phyloP scores from a whole-genome alignment of 2,329 filamentous ascomycete genomes.

The Penicillium sumatraense region DNA sequence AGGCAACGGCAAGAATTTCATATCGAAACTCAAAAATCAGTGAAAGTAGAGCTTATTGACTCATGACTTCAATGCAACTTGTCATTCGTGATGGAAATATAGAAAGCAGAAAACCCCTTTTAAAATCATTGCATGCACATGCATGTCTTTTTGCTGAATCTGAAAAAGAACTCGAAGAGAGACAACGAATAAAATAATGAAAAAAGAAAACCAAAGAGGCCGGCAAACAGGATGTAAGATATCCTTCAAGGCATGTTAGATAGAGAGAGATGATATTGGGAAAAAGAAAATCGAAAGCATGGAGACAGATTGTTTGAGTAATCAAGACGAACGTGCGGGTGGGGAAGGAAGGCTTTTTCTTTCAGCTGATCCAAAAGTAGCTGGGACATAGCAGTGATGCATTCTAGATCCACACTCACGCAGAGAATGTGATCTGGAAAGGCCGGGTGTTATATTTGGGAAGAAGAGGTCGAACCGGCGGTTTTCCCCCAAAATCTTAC shows the following conservation, averaged over 20 bases:
- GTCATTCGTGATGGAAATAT: slow-evolving; percentile 25
- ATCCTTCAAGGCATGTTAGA: slow-evolving; percentile 4
- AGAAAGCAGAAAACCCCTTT: slow-evolving; percentile 18
- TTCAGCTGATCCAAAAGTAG: no score
- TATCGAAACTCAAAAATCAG: neutral
- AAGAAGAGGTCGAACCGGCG: neutral
- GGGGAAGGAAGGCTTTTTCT: neutral
- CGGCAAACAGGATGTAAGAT: slow-evolving; percentile 3
- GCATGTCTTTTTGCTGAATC: slow-evolving; percentile 15
- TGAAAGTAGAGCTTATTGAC: neutral
- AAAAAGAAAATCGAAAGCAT: neutral
- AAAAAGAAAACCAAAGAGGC: neutral
- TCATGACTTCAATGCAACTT: slow-evolving; percentile 23
- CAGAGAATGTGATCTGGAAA: neutral
- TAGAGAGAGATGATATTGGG: neutral
- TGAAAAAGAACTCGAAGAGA: slow-evolving; percentile 2
- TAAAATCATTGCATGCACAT: slow-evolving; percentile 23
- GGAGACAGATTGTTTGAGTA: neutral
- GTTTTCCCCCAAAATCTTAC: neutral
- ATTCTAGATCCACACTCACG: neutral
- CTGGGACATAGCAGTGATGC: no score
- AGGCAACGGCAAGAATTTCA: neutral
- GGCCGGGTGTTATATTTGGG: neutral
- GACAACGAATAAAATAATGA: no score
- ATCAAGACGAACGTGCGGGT: neutral